Conservation (phyloP, 148 eudicot genomes). For the Rhododendron henanense region DNA sequence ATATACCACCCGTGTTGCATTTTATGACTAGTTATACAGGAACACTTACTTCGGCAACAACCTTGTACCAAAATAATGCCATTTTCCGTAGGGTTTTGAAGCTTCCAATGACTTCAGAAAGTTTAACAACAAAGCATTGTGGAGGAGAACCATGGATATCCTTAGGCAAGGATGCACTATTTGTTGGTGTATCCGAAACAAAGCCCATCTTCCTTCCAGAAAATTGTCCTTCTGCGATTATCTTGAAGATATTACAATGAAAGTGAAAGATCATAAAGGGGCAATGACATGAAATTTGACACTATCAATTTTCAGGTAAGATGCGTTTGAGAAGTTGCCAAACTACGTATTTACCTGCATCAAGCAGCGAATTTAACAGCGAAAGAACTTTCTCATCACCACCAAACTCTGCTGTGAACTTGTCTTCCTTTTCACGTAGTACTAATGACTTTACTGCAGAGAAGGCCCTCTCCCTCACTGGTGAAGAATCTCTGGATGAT, state of each 20-base stretch:
- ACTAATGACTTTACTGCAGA: constrained; percentile 79
- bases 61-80: constrained; percentile 74
- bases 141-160: constrained; percentile 90
- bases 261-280: constrained; percentile 56
- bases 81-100: constrained; percentile 70
- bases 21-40: not conserved
- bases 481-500: constrained; percentile 72
- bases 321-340: constrained; percentile 10
- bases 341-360: constrained; percentile 55
- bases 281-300: constrained; percentile 3
- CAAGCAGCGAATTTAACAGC: constrained; percentile 57
- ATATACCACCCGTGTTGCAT: not conserved
- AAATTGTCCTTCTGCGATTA: constrained; percentile 82
- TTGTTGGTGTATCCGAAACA: constrained; percentile 37
- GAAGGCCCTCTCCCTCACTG: constrained; percentile 76
- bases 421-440: constrained; percentile 75
- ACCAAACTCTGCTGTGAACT: constrained; percentile 54
- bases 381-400: constrained; percentile 57
- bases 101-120: constrained; percentile 89
- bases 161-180: constrained; percentile 51
- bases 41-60: constrained; percentile 80
- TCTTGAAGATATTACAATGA: constrained; percentile 73
- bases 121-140: constrained; percentile 66
- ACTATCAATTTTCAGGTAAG: not conserved
- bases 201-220: constrained; percentile 53